Base-by-base conservation (phyloP, 2,329 filamentous ascomycete species). In the Trichoderma asperellum region DNA sequence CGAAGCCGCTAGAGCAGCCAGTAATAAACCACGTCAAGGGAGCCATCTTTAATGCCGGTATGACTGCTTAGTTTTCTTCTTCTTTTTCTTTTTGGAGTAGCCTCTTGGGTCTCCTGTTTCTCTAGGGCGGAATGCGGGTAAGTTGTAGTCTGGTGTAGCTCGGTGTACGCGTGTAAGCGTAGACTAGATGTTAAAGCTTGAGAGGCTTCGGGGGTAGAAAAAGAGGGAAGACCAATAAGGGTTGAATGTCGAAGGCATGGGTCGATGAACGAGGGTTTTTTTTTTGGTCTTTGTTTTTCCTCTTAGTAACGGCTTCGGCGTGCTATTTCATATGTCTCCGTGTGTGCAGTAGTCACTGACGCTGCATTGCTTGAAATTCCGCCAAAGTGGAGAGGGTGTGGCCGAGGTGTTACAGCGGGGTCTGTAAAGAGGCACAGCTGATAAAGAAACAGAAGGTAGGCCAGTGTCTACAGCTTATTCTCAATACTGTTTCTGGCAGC, bases 1-100 rank as follows among this genome's bases (percentile, higher is more conserved):
- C 82, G 47, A 83, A 83, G 24, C 81, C 82, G 60, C 79, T 82
- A 10, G 81, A 82, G 72, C 80, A 82, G 57, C 81, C 81, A 1
- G 82, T 83, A 49, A 84, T 79, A 18, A 84, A 52, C 79, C 79
- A 82, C 1, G 77, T 79, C 6, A 62, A 49, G 24, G 29, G 18
- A 43, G 58, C 29, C 57, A 63, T 68, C 12, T 21, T 64, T 29
- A 34, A 56, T 16, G 11, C 27, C 4, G 14, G 34, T 62, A 16
- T 49, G n/a, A 49, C 40, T 43, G 18, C 40, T 43, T 43, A n/a
- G 40, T 18, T 34, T 34, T 37, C 21, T 29, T 29, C 18, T 62
- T 49, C 35, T 2, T 53, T 21, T 29, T 24, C 49, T 49, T 52
- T 53, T 21, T 24, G 2, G 21, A 12, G 43, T 27, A 32, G 4